A percentile compares a stretch with the other conserved stretches of the same genome.
Evolutionary conservation across 345 rosid genomes (phyloP).

Genomic region (Lumnitzera racemosa): DNA sequence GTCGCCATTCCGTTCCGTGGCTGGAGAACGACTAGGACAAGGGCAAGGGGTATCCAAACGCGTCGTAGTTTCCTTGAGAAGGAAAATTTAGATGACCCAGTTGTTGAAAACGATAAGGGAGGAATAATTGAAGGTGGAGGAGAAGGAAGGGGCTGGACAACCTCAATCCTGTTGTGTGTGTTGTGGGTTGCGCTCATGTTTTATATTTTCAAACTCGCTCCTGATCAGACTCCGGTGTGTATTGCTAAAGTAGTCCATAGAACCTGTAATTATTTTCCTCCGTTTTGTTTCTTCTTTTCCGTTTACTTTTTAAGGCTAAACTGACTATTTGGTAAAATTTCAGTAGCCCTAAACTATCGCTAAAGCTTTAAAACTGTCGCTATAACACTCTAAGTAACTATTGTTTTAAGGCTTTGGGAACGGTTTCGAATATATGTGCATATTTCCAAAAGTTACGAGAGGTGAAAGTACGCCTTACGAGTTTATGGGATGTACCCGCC

Average conservation of each 20-base stretch:
- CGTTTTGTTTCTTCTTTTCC: neutral
- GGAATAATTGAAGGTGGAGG: neutral
- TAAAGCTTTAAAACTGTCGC: too few relatives aligned
- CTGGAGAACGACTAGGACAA: too few relatives aligned
- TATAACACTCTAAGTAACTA: too few relatives aligned
- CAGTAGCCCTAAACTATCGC: too few relatives aligned
- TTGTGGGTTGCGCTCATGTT: conserved; percentile 69
- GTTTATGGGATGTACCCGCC: too few relatives aligned
- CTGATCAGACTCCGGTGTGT: conserved; percentile 70
- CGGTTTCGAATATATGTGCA: too few relatives aligned
- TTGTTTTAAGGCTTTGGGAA: too few relatives aligned
- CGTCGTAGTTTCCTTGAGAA: conserved; percentile 40
- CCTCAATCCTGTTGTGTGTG: conserved; percentile 58
- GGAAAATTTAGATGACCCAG: conserved; percentile 36
- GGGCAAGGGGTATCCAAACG: conserved; percentile 7
- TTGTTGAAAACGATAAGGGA: conserved; percentile 8
- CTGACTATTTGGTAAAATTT: too few relatives aligned
- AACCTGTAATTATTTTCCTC: neutral
- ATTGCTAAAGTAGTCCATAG: neutral
- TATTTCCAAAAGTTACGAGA: too few relatives aligned
- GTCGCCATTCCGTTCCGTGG: too few relatives aligned
- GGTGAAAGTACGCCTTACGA: too few relatives aligned
- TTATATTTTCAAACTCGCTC: conserved; percentile 67
- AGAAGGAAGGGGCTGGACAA: conserved; percentile 59
- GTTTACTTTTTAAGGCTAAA: neutral